Conservation (phyloP, 1,139 yeast genomes). For the Torulaspora pretoriensis region DNA sequence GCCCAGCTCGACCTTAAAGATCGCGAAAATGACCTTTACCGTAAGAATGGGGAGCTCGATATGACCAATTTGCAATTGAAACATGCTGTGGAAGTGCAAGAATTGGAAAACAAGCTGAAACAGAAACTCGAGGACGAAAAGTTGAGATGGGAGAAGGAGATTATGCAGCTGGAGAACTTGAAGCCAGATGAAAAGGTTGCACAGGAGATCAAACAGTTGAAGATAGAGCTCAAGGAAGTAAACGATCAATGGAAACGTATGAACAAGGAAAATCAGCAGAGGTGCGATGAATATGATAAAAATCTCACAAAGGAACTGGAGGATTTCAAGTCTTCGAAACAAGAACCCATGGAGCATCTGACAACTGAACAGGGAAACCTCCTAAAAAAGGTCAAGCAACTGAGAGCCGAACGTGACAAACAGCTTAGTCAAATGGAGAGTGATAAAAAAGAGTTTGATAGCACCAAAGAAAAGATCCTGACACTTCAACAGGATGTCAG, state of each 20-base stretch:
- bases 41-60: constrained; percentile 18
- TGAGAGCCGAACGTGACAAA: constrained; percentile 13
- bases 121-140: constrained; percentile 14
- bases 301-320: constrained; percentile 15
- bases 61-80: constrained; percentile 19
- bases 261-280: constrained; percentile 14
- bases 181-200: constrained; percentile 23
- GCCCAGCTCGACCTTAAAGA: constrained; percentile 18
- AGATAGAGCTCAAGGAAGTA: constrained; percentile 15
- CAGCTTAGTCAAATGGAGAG: constrained; percentile 5
- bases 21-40: constrained; percentile 17
- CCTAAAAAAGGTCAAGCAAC: constrained; percentile 5
- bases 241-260: constrained; percentile 14
- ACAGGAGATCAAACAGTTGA: constrained; percentile 22
- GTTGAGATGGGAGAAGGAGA: constrained; percentile 20
- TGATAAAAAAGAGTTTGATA: constrained; percentile 2
- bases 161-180: constrained; percentile 20
- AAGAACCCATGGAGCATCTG: constrained; percentile 15
- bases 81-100: constrained; percentile 21
- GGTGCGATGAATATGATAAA: constrained; percentile 13
- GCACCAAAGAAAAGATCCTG: constrained; percentile 10
- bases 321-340: constrained; percentile 19
- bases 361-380: constrained; percentile 16
- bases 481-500: constrained; percentile 9
- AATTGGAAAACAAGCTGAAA: constrained; percentile 21